These are phyloP conservation scores for Ogataea parapolymorpha DNA, from an alignment of 805 yeast species.

Conservation along the genomic window DNA sequence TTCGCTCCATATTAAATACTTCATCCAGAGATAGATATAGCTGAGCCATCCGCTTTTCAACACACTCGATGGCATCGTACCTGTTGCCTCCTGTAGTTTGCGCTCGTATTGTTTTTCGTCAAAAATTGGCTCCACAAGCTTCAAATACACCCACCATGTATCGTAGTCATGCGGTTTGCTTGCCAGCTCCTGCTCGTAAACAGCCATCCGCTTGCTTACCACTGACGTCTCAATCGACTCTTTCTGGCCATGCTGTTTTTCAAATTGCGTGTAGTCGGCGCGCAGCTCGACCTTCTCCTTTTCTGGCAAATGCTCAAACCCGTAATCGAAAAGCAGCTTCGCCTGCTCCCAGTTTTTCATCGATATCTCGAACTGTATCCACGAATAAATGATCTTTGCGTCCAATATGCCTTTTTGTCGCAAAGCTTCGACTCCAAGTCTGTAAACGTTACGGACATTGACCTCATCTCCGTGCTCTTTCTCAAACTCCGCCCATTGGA, in stretches of 20 bases:
- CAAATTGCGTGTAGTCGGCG: slow-evolving; percentile 52
- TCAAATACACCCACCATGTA: slow-evolving; percentile 77
- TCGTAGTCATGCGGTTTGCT: slow-evolving; percentile 60
- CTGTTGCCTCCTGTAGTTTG: slow-evolving; percentile 44
- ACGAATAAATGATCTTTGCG: slow-evolving; percentile 41
- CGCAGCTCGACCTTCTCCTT: slow-evolving; percentile 36
- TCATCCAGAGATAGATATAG: slow-evolving; percentile 68
- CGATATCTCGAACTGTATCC: slow-evolving; percentile 71
- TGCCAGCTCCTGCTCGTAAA: slow-evolving; percentile 48
- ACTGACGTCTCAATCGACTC: slow-evolving; percentile 53
- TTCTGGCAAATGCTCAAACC: slow-evolving; percentile 39
- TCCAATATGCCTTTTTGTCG: slow-evolving; percentile 32
- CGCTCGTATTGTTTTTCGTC: slow-evolving; percentile 28
- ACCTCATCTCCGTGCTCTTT: slow-evolving; percentile 42
- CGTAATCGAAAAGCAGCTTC: slow-evolving; percentile 51
- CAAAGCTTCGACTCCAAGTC: slow-evolving; percentile 60
- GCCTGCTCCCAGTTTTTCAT: slow-evolving; percentile 62
- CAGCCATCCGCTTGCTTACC: slow-evolving; percentile 48
- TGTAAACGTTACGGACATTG: slow-evolving; percentile 61
- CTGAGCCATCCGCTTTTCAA: slow-evolving; percentile 53
- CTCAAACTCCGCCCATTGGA: slow-evolving; percentile 74
- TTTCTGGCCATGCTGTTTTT: slow-evolving; percentile 59
- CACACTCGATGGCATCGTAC: slow-evolving; percentile 36
- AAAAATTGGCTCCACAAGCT: slow-evolving; percentile 40
- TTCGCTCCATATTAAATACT: slow-evolving; percentile 64